Base-by-base conservation (phyloP, 495 filamentous ascomycete species). In the Neurospora hispaniola region DNA sequence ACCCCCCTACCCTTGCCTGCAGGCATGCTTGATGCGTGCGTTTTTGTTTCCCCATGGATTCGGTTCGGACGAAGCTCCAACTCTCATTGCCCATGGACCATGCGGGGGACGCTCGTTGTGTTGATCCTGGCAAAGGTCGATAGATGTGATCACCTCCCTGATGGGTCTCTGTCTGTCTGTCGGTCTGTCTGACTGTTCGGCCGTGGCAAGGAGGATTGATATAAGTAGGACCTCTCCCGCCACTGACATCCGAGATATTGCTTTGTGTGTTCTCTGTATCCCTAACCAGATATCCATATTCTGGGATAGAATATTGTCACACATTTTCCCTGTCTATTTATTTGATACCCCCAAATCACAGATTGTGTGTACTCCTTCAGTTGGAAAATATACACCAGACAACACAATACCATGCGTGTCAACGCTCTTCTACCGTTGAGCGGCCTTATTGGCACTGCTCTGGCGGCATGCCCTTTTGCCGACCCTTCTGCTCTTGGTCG, bases 381-480 rank as follows among this genome's bases (percentile, higher is more conserved):
- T 59, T 69, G 42, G 11, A 48, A 35, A 27, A 39, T 38, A 14
- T 42, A 76, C 41, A 59, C 75, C 73, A 77, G 71, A 74, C 38
- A 39, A 31, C 69, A 72, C 69, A 70, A 70, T 41, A 66, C 54
- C 54, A 66, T 66, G 54, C 54, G 54, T 66, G 31, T 73, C 41
- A 72, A 74, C 40, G 71, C 72, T 39, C 73, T 80, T 12, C 74
- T 79, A 20, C 72, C 76, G 10, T 79, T 73, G 75, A 69, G 70
- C 71, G 72, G 73, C 43, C 71, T 77, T 10, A 14, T 76, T n/a
- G 75, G 76, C 6, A 70, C 76, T 35, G 73, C 79, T 72, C 73
- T 76, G 27, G 75, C 78, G n/a, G 79, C 80, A 23, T 84, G 83
- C 43, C 83, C 83, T 40, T 84, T 78, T 72, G 82, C 82, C 20